Conservation (phyloP, 2,329 filamentous ascomycete species). For the Cytospora paraplurivora region DNA sequence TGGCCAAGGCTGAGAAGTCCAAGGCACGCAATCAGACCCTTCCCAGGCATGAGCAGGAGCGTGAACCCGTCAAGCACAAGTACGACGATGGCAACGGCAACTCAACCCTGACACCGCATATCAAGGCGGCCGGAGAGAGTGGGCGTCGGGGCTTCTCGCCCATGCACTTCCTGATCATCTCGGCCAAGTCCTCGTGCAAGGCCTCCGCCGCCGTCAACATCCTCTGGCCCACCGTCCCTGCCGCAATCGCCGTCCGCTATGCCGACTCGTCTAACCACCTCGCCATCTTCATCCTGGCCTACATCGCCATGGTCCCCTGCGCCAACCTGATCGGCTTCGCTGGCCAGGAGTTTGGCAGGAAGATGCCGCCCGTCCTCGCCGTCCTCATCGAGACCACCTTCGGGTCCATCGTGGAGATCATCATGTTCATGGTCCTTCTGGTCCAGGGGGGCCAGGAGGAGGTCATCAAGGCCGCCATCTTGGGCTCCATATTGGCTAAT, state of each 20-base stretch:
- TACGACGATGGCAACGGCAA: constrained; percentile 28
- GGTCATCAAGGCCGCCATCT: constrained; percentile 82
- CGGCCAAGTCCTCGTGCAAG: constrained; percentile 63
- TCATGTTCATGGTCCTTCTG: constrained; percentile 79
- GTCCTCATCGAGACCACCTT: constrained; percentile 64
- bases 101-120: constrained; percentile 32
- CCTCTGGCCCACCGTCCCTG: constrained; percentile 75
- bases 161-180: constrained; percentile 63
- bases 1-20: constrained; percentile 24
- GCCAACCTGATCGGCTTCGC: constrained; percentile 77
- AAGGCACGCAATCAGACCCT: constrained; percentile 33
- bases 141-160: constrained; percentile 68
- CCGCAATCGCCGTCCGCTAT: constrained; percentile 65
- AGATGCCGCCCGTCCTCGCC: constrained; percentile 73
- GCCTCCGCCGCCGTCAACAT: constrained; percentile 68
- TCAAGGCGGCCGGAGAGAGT: constrained; percentile 60
- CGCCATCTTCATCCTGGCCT: constrained; percentile 69
- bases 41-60: constrained; percentile 33
- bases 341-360: constrained; percentile 70
- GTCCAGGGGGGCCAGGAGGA: constrained; percentile 51
- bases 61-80: constrained; percentile 30
- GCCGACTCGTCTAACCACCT: constrained; percentile 49
- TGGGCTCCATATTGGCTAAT: constrained; percentile 82
- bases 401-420: constrained; percentile 77
- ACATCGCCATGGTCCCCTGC: constrained; percentile 76